These are phyloP conservation scores for Leucosporidium yakuticum DNA, from an alignment of 768 basidiomycete genomes.

Conservation along the genomic window DNA sequence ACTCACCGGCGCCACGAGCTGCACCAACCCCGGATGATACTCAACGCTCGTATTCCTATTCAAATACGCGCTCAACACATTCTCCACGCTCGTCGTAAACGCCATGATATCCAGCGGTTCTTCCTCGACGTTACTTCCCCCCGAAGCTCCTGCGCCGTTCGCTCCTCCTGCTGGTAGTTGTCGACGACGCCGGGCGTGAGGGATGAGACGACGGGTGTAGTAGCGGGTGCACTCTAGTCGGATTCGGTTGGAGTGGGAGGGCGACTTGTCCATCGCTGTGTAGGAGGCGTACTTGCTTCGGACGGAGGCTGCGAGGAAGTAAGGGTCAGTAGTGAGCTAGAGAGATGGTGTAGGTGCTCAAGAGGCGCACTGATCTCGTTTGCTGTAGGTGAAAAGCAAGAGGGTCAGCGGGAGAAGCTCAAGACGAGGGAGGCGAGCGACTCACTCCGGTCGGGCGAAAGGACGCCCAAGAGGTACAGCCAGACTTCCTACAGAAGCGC, in stretches of 20 bases:
- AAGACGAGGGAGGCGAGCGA: neutral
- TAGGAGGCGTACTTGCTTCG: conserved; percentile 12
- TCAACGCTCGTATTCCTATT: conserved; percentile 5
- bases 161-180: neutral
- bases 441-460: conserved; percentile 10
- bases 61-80: conserved; percentile 2
- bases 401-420: no score
- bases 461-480: conserved; percentile 16
- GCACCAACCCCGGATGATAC: conserved; percentile 10
- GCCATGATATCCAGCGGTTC: conserved; percentile 3
- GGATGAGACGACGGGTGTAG: conserved; percentile 9
- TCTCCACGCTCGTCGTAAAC: conserved; percentile 15
- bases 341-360: no score
- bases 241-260: neutral
- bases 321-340: no score
- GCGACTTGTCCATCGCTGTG: conserved; percentile 7
- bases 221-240: conserved; percentile 11
- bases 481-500: neutral
- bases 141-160: neutral
- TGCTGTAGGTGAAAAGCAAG: neutral
- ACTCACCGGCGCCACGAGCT: conserved; percentile 8
- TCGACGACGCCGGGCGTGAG: neutral
- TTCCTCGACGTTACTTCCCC: neutral
- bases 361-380: conserved; percentile 5
- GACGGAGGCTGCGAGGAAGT: neutral